These are phyloP conservation scores for Pythium folliculosum DNA, from an alignment of 352 stramenopile species.

Conservation along the genomic window DNA sequence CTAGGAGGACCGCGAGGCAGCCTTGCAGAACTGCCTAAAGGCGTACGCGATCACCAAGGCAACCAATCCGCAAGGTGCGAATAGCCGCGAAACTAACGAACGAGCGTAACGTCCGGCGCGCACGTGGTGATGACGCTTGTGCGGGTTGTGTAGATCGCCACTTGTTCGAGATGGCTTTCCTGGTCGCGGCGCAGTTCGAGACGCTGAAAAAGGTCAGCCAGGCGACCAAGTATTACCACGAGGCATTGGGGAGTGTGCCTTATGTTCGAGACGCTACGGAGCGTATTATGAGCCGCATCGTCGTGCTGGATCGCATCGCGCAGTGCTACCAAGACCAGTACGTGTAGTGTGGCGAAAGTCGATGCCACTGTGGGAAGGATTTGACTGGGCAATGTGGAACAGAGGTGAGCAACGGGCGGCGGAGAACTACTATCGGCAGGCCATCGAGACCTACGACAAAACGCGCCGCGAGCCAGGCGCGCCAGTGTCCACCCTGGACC, in stretches of 20 bases:
- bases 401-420: conserved; percentile 35
- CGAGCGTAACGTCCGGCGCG: not conserved
- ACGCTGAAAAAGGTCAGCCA: conserved; percentile 38
- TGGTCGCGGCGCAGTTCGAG: conserved; percentile 78
- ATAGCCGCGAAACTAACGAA: not conserved
- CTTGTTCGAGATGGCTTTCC: conserved; percentile 77
- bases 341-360: conserved; percentile 3
- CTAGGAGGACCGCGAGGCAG: conserved; percentile 47
- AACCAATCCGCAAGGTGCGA: conserved; percentile 63
- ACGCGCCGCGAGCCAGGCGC: not conserved
- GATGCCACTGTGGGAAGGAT: not conserved
- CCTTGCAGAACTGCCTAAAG: conserved; percentile 68
- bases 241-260: conserved; percentile 56
- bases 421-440: conserved; percentile 47
- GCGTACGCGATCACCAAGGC: conserved; percentile 65
- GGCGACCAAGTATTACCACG: conserved; percentile 71
- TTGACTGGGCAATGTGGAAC: not conserved
- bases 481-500: not conserved
- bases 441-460: conserved; percentile 34
- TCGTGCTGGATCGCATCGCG: conserved; percentile 76
- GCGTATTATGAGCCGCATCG: conserved; percentile 48
- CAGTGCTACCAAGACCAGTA: conserved; percentile 77
- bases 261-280: conserved; percentile 34
- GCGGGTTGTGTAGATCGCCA: conserved; percentile 52
- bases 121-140: not conserved